These are phyloP conservation scores for Vanilla planifolia DNA, from an alignment of 106 monocot genomes.

Conservation along the genomic window DNA sequence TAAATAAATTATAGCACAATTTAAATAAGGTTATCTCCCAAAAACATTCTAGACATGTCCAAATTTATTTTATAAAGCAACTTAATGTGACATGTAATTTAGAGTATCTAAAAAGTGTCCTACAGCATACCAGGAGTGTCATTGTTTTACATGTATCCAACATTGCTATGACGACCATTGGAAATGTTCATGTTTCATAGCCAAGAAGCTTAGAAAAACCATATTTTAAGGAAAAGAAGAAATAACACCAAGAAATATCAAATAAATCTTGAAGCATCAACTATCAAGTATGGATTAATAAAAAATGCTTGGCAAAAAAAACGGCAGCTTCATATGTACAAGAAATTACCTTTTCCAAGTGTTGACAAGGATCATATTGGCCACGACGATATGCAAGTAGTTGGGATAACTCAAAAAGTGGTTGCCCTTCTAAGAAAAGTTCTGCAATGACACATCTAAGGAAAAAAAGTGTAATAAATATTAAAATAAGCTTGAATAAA, in stretches of 20 bases:
- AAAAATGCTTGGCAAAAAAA: neutral
- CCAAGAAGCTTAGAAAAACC: neutral
- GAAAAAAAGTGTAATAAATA: neutral
- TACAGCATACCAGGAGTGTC: no score
- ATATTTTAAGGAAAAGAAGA: neutral
- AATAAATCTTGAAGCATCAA: neutral
- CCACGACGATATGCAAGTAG: slow-evolving; percentile 94
- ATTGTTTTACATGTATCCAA: no score
- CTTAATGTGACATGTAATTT: no score
- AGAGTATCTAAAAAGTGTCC: no score
- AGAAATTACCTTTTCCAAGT: slow-evolving; percentile 72
- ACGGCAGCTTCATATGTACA: neutral
- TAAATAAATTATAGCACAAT: no score
- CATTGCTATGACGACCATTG: no score
- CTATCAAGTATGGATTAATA: neutral
- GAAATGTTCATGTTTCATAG: neutral
- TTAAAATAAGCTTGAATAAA: slow-evolving; percentile 2
- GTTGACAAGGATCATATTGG: slow-evolving; percentile 80
- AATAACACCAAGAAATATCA: neutral
- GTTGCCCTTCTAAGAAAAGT: slow-evolving; percentile 90
- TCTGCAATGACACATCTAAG: slow-evolving; percentile 94
- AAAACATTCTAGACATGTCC: no score
- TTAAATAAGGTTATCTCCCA: no score
- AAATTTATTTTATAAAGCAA: no score
- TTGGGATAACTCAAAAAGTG: slow-evolving; percentile 95